Conservation (phyloP, 306 rosid genomes). For the Castanea crenata region DNA sequence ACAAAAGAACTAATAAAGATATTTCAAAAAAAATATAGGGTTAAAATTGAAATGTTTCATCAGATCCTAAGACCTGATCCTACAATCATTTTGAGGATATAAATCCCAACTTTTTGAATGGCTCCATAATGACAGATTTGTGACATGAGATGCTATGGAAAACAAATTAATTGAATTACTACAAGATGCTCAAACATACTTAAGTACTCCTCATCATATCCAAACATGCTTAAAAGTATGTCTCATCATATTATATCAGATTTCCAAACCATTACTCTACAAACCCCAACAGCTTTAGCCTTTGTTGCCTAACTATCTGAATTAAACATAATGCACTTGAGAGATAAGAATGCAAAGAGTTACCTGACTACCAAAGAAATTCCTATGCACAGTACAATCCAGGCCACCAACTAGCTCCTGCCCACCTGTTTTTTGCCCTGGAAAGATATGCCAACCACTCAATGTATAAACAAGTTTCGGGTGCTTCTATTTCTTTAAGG, state of each 20-base stretch:
- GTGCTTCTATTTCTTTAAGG: background rate
- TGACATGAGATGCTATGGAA: background rate
- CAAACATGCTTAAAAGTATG: background rate
- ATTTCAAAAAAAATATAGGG: background rate
- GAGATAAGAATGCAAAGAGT: slow-evolving; percentile 11
- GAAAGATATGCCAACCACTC: slow-evolving; percentile 28
- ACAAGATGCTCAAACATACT: background rate
- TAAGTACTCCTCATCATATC: background rate
- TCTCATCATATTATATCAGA: background rate
- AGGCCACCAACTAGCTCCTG: slow-evolving; percentile 91
- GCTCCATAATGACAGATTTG: background rate
- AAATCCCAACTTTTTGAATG: background rate
- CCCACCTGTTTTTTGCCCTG: slow-evolving; percentile 96
- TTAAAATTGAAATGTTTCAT: background rate
- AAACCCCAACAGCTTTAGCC: background rate
- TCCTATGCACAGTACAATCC: slow-evolving; percentile 90
- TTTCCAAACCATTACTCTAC: background rate
- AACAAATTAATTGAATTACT: background rate
- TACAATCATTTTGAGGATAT: background rate
- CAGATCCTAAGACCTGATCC: slow-evolving; percentile 8
- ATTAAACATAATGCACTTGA: background rate
- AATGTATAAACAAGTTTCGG: slow-evolving; percentile 1
- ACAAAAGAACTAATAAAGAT: background rate
- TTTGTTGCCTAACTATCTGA: background rate
- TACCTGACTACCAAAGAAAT: slow-evolving; percentile 99